Evolutionary conservation across 176 grass and related monocot species (phyloP), one percentile per base, ranked within the genome.

Genomic region (Elymus sibiricus): DNA sequence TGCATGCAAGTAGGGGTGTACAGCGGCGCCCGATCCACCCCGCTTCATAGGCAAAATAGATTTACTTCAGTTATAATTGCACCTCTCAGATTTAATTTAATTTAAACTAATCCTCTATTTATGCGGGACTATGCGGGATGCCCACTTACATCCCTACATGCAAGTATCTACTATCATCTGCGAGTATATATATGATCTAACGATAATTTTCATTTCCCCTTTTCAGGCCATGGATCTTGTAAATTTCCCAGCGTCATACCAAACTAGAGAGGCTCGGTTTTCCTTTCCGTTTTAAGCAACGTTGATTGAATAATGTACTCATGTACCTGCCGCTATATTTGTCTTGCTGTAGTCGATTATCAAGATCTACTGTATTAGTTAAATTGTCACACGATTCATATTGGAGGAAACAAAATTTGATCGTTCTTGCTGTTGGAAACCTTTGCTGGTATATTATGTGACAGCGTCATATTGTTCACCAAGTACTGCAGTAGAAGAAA

Each of bases 211-310:
- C 4, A 38, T 74, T 47, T 10, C 9, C 25, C 14, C 1, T 59
- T 61, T 83, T 5, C 51, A 88, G 81, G 87, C 21, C 58, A 89
- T 84, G 87, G 76, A 74, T 84, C 76, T 2, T 85, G 82, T 64
- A 75, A 11, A 35, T 75, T 85, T 66, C 76, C 68, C 35, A 79
- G 76, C 32, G 69, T 84, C 43, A 29, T 64, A 31, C 76, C 70
- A 7, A 62, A 22, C 7, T 88, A 19, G 82, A 44, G 25, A 25
- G 37, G n/a, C 2, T 13, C 13, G 1, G 10, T 6, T 3, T 38
- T n/a, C 53, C 53, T 3, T 58, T 8, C 19, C 15, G 7, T 43
- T 10, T 24, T 31, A 60, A 27, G 8, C 16, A 25, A 24, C 31
- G 37, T 17, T 35, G 46, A 69, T n/a, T 67, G 29, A 68, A 82